phyloP scores from a whole-genome alignment of 1,139 yeast genomes.

The Protomyces lactucae-debilis region DNA sequence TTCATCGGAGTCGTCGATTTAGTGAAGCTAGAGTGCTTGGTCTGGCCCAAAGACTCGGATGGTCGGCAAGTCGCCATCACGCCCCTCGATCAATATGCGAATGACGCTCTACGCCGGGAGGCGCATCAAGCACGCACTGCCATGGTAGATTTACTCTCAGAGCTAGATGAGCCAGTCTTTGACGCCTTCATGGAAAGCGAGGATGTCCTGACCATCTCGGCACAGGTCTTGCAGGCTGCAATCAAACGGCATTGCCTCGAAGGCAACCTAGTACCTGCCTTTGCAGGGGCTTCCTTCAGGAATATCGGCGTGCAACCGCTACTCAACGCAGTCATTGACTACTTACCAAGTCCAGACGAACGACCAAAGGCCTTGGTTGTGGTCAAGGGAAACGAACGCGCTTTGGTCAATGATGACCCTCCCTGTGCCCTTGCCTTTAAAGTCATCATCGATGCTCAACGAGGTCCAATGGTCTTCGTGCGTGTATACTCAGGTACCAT shows the following conservation, averaged over 20 bases:
- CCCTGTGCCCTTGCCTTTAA: conserved; percentile 85
- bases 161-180: conserved; percentile 68
- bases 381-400: conserved; percentile 5
- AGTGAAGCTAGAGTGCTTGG: conserved; percentile 57
- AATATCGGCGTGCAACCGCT: conserved; percentile 95
- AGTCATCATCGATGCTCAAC: conserved; percentile 71
- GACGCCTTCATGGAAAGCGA: conserved; percentile 63
- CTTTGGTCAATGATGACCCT: background rate
- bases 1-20: conserved; percentile 84
- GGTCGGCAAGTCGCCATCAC: conserved; percentile 46
- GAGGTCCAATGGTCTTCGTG: conserved; percentile 80
- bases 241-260: conserved; percentile 59
- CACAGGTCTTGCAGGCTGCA: conserved; percentile 50
- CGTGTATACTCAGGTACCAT: conserved; percentile 81
- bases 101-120: conserved; percentile 45
- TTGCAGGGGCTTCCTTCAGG: conserved; percentile 88
- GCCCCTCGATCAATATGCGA: conserved; percentile 41
- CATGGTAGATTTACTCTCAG: conserved; percentile 76
- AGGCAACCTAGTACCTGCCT: conserved; percentile 63
- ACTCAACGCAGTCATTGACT: conserved; percentile 72
- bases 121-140: conserved; percentile 61
- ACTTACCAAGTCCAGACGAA: conserved; percentile 78
- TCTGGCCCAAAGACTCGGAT: conserved; percentile 64
- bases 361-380: conserved; percentile 42
- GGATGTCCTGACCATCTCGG: conserved; percentile 43